Evolutionary conservation across 352 stramenopile genomes (phyloP), one percentile per base, ranked within the genome.

Genomic region (Lagenidium sp.): DNA sequence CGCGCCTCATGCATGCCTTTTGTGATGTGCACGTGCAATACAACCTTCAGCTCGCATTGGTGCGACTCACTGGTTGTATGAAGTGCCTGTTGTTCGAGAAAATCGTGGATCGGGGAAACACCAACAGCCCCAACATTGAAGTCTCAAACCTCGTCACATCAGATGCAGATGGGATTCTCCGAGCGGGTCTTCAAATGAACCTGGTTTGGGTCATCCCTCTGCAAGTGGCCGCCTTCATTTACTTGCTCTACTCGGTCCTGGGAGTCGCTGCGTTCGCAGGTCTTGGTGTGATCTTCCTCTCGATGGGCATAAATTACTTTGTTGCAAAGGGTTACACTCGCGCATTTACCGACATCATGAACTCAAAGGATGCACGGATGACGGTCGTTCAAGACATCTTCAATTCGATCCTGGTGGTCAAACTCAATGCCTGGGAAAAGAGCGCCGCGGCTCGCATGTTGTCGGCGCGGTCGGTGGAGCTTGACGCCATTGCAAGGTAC

Each of bases 61-160:
- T 69, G 10, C 47, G 44, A 7, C 36, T 69, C 25, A 51, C 41
- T 1, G 55, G 48, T 15, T 49, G 45, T 1, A 23, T 68, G 13
- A 60, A 61, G 30, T 46, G 29, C 6, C 19, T 64, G 26, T 13
- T 68, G 4, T 64, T 68, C 23, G 49, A 50, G 13, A 68, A 64
- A 44, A 35, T 54, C 4, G 51, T 62, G 47, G 53, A 49, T 10
- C 50, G 45, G 23, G n/a, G n/a, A n/a, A 57, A 47, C 16, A 34
- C 57, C 22, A 44, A 55, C n/a, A 48, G 48, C 47, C 43, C 50
- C 21, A 41, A 43, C 12, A 42, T 55, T 18, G 81, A 96, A 52
- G 91, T 97, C 31, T 77, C 74, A 15, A 97, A 96, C 41, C 63
- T 97, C 2, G 89, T 96, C 45, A 85, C 76, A 0, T 79, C 94